phyloP scores from a whole-genome alignment of 2,329 filamentous ascomycete species.

The Colletotrichum nymphaeae region DNA sequence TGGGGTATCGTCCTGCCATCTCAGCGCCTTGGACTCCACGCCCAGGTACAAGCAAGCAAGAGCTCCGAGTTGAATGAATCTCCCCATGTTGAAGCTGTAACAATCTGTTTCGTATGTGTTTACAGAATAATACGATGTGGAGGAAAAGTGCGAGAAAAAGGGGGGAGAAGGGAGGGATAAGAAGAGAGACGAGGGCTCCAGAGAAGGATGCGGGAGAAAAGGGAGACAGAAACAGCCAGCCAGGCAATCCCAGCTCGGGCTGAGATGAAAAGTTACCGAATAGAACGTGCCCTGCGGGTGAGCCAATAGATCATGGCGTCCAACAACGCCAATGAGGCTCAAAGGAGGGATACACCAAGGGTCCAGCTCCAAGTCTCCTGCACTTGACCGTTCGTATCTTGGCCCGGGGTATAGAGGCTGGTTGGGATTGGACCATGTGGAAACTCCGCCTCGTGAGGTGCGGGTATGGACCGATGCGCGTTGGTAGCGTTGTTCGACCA shows the following conservation, averaged over 20 bases:
- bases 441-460: constrained; percentile 25
- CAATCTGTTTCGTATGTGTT: background rate
- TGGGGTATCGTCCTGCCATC: constrained; percentile 39
- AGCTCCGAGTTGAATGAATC: constrained; percentile 36
- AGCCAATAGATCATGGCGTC: background rate
- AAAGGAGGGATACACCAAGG: constrained; percentile 3
- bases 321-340: constrained; percentile 22
- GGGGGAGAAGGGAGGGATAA: background rate
- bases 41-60: constrained; percentile 38
- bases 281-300: constrained; percentile 16
- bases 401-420: background rate
- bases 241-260: constrained; percentile 17
- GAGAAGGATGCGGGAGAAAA: constrained; percentile 7
- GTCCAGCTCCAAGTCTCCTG: constrained; percentile 16
- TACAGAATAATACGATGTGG: background rate
- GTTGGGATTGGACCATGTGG: constrained; percentile 8
- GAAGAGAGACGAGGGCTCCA: background rate
- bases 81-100: constrained; percentile 38
- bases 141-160: background rate
- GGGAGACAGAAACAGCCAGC: constrained; percentile 24
- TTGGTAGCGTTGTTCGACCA: background rate
- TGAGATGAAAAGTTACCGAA: constrained; percentile 21
- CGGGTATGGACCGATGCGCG: constrained; percentile 12
- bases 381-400: constrained; percentile 17
- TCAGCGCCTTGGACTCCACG: constrained; percentile 39